Base-by-base conservation (phyloP, 1,284 basidiomycete genomes). In the Naganishia sp. region DNA sequence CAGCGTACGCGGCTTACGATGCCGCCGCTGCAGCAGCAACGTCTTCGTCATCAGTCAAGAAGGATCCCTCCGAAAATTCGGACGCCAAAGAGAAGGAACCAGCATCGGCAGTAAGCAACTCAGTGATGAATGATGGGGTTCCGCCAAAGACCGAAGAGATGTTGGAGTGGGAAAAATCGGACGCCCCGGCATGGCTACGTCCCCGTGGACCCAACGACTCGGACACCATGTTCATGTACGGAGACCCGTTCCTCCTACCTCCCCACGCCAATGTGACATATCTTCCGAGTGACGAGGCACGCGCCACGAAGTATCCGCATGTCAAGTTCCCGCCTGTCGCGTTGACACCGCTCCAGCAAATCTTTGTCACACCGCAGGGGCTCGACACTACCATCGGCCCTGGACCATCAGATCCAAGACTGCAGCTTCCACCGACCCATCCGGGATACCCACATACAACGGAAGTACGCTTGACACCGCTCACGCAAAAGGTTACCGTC, bases 321-420 rank as follows among this genome's bases (percentile, higher is more conserved):
- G 43, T 45, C 18, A 53, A 60, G 55, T 63, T 69, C 54, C 63
- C 69, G 25, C 48, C 54, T 2, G 50, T 60, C 39, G 63, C 67
- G 13, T 71, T 75, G 46, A 79, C 78, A 0, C 75, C 78, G 1
- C 55, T 79, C 10, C 77, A 81, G 48, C 70, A 75, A 3, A 71
- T 81, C 16, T 81, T 81, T 69, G 77, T 77, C 23, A 72, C 72
- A 52, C 75, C 75, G 0, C 60, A 69, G 0, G 79, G 79, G 11
- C 70, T 79, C n/a, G 78, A 74, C 5, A 69, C 77, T 36, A 75
- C 73, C 57, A 73, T 77, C n/a, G 68, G 71, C 21, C 75, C 76
- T 3, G 66, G 70, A 55, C 69, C 75, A 10, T 60, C 65, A 36
- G 72, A 77, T 70, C 75, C 75, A 1, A 68, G 72, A 43, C 63